Percentiles rank a stretch among this genome's conserved stretches.
Evolutionary conservation across 2,329 filamentous ascomycete genomes (phyloP).

Genomic region (Colletotrichum orchidophilum): DNA sequence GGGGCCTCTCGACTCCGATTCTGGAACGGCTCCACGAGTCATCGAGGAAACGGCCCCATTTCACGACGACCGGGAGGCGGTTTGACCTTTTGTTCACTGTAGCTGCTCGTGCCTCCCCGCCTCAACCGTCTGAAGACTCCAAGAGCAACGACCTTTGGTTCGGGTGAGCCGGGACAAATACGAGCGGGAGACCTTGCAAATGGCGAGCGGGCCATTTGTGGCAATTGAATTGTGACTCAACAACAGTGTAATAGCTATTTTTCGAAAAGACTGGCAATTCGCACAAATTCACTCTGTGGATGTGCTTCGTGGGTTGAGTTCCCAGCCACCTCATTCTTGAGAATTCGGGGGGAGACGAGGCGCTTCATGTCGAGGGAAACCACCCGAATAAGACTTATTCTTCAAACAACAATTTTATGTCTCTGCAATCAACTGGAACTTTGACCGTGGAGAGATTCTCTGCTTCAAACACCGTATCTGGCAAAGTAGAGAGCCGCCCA

Average conservation of each 20-base stretch:
- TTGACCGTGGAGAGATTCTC: background rate
- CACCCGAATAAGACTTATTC: background rate
- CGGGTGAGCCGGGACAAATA: background rate
- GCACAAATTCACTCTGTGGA: background rate
- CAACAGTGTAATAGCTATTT: background rate
- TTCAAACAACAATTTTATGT: background rate
- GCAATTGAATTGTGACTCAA: background rate
- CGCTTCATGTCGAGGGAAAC: background rate
- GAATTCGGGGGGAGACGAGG: background rate
- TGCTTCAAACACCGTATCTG: background rate
- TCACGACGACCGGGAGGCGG: background rate
- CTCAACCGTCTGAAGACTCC: background rate
- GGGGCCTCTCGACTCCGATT: slow-evolving; percentile 23
- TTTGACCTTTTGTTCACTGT: background rate
- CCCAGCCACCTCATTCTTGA: background rate
- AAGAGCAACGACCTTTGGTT: too few relatives aligned
- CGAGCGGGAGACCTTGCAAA: background rate
- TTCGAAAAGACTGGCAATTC: background rate
- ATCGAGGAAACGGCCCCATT: slow-evolving; percentile 19
- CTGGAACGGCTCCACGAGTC: slow-evolving; percentile 31
- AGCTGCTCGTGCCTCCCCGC: background rate
- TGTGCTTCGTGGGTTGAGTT: background rate
- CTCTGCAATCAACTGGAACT: background rate
- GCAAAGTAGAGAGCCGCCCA: too few relatives aligned
- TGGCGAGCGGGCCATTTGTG: background rate